Evolutionary conservation across 1,284 basidiomycete species (phyloP).

Genomic region (Sanghuangporus weigelae): DNA sequence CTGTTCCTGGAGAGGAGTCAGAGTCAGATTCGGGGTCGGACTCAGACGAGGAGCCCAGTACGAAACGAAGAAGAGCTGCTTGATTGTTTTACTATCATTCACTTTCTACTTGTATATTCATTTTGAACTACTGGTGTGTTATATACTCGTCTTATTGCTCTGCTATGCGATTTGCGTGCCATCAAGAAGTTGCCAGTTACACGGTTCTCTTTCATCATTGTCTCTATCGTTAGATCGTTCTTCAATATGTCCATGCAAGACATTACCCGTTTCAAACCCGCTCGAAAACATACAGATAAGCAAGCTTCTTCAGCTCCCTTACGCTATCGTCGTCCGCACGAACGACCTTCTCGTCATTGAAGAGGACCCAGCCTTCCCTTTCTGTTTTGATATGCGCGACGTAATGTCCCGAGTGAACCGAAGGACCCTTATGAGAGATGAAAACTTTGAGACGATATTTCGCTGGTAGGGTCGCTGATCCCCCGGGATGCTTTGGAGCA

Average conservation of each 20-base stretch:
- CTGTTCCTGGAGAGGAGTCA: not conserved
- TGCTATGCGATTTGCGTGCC: not conserved
- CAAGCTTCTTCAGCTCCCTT: constrained; percentile 66
- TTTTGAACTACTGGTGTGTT: constrained; percentile 1
- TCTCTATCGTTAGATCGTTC: not conserved
- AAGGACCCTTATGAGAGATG: constrained; percentile 95
- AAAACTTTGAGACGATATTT: constrained; percentile 84
- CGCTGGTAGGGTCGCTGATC: constrained; percentile 65
- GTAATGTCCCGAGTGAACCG: constrained; percentile 93
- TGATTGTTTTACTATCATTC: not conserved
- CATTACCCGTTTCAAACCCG: constrained; percentile 32
- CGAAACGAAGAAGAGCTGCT: constrained; percentile 1
- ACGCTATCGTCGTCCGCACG: constrained; percentile 77
- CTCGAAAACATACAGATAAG: constrained; percentile 89
- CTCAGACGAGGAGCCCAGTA: constrained; percentile 19
- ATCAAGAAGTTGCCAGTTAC: not conserved
- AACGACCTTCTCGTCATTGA: constrained; percentile 96
- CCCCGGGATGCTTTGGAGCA: constrained; percentile 30
- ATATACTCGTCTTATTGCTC: not conserved
- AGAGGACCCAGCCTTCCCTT: constrained; percentile 74
- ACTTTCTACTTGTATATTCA: constrained; percentile 3
- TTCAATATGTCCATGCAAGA: not conserved
- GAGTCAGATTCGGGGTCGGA: constrained; percentile 22
- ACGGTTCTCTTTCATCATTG: not conserved
- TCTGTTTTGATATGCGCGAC: constrained; percentile 70